A percentile compares a stretch with the other conserved stretches of the same genome.
Conservation (phyloP, 371 early-diverging fungal genomes). For the Actinomucor elegans region DNA sequence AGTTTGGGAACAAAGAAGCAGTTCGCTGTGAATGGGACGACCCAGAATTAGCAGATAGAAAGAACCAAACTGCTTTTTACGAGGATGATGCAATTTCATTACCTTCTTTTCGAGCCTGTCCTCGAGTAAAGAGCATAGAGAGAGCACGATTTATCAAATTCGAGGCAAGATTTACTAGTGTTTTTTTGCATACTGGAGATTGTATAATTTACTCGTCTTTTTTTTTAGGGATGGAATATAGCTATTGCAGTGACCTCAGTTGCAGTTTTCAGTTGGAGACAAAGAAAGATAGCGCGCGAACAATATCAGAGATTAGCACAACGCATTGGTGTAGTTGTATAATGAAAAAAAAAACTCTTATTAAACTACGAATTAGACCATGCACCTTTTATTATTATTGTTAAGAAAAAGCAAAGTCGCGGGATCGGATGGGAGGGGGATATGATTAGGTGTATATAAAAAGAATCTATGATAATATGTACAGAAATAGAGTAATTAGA, state of each 20-base stretch:
- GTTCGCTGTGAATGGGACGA: conserved; percentile 49
- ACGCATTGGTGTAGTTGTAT: conserved; percentile 39
- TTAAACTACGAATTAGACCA: not conserved
- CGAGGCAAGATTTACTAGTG: conserved; percentile 24
- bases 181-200: not conserved
- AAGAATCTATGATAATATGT: not conserved
- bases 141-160: conserved; percentile 32
- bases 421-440: not conserved
- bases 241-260: conserved; percentile 33
- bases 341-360: not conserved
- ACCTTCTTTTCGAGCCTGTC: conserved; percentile 42
- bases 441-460: not conserved
- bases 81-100: conserved; percentile 42
- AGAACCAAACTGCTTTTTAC: conserved; percentile 31
- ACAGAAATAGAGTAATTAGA: not conserved
- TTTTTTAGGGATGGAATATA: conserved; percentile 28
- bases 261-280: conserved; percentile 40
- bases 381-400: not conserved
- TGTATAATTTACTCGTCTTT: not conserved
- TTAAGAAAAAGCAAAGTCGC: not conserved
- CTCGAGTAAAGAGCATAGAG: conserved; percentile 41
- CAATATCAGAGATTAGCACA: conserved; percentile 44
- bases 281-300: conserved; percentile 38
- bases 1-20: conserved; percentile 47
- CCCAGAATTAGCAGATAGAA: conserved; percentile 32